phyloP scores from a whole-genome alignment of 208 protist species.

The Plasmodiophora brassicae region DNA sequence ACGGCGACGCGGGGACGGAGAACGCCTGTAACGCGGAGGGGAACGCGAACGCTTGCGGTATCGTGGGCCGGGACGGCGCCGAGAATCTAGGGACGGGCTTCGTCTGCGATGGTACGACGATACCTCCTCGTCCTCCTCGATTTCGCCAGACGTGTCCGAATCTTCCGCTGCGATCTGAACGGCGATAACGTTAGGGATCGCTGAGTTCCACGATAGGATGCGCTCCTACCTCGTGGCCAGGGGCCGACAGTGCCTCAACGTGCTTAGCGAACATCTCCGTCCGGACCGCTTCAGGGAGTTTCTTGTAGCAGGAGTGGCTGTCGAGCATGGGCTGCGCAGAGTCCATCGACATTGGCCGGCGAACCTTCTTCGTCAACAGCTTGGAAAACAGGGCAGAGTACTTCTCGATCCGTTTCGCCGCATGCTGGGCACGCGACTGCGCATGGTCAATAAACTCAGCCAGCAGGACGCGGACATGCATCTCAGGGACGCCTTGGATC shows the following conservation, averaged over 20 bases:
- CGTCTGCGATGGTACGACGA: not conserved
- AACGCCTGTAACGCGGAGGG: no score
- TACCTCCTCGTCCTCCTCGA: slow-evolving; percentile 25
- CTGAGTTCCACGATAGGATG: not conserved
- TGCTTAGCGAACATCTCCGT: not conserved
- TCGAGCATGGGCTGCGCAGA: not conserved
- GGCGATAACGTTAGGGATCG: no score
- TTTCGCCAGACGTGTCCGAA: no score
- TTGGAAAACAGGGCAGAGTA: not conserved
- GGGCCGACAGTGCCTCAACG: not conserved
- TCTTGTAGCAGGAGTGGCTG: not conserved
- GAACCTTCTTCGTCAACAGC: slow-evolving; percentile 16
- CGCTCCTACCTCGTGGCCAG: not conserved
- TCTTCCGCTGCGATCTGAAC: no score
- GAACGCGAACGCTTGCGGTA: no score
- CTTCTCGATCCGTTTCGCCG: not conserved
- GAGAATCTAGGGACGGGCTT: not conserved
- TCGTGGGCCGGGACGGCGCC: no score
- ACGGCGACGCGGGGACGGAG: not conserved
- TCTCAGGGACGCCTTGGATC: slow-evolving; percentile 20
- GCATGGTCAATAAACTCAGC: slow-evolving; percentile 17
- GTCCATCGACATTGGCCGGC: not conserved
- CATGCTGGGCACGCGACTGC: not conserved
- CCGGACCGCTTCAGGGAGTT: not conserved
- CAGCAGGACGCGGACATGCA: not conserved